Evolutionary conservation across 163 green algal genomes (phyloP).

Genomic region (Prototheca stagnorum): DNA sequence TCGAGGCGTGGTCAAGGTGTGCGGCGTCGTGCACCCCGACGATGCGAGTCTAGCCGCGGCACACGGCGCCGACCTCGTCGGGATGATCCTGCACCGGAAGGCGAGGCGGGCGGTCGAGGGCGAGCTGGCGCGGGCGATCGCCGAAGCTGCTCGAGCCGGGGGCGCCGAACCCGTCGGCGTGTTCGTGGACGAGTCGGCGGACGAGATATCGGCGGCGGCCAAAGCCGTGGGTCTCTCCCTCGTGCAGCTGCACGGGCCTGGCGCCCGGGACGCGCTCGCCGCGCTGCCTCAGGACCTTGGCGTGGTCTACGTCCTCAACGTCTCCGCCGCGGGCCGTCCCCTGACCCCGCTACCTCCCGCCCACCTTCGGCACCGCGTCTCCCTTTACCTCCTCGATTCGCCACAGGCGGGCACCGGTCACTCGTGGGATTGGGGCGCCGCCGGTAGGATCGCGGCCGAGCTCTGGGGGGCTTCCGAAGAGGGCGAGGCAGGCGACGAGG

Average conservation of each 20-base stretch:
- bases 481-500: no score
- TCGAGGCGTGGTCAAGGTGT: conserved; percentile 64
- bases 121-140: conserved; percentile 37
- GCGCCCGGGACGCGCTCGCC: conserved; percentile 25
- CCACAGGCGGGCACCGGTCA: no score
- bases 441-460: no score
- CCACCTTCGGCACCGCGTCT: no score
- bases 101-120: conserved; percentile 46
- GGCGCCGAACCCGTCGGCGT: conserved; percentile 52
- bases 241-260: conserved; percentile 65
- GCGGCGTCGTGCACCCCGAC: conserved; percentile 43
- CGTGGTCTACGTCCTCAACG: conserved; percentile 61
- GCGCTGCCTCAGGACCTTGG: conserved; percentile 22
- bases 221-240: conserved; percentile 17
- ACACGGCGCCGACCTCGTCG: conserved; percentile 26
- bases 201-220: conserved; percentile 27
- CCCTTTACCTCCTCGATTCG: no score
- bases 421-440: no score
- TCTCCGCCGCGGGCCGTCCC: conserved; percentile 29
- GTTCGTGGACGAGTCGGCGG: conserved; percentile 69
- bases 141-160: conserved; percentile 18
- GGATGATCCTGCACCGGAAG: conserved; percentile 73
- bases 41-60: conserved; percentile 44
- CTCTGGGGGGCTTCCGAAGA: no score
- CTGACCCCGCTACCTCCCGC: conserved; percentile 27